Base-by-base conservation (phyloP, 139 green algal species). In the Asterochloris erici region DNA sequence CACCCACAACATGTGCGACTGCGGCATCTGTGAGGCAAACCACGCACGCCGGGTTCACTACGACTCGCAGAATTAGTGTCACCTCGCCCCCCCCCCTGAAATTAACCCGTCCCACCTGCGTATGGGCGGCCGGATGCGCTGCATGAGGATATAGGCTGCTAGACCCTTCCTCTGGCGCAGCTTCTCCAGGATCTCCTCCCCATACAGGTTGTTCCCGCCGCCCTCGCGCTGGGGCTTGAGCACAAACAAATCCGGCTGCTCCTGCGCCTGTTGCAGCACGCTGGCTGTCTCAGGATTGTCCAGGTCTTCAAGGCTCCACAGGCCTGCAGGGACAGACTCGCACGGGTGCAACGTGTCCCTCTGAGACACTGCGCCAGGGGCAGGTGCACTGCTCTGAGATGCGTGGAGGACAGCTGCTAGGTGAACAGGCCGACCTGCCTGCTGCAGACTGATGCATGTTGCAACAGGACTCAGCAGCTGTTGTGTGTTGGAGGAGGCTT, bases 131-230 rank as follows among this genome's bases (percentile, higher is more conserved):
- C 91, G 80, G 83, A 99, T 99, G 63, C 95, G 88, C 89, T 99
- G 93, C 97, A 99, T 99, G 23, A 99, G 88, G 78, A 99, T 97
- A 88, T 94, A 98, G 26, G 93, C 96, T 9, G 87, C 90, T 23
- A 98, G 86, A 9, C 89, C 90, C 29, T 87, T 27, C 21, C 70
- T 79, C 12, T 78, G 69, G 23, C 68, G 63, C 68, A 98, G 83
- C 64, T 93, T 90, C 10, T 90, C 74, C 17, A n/a, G 62, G 0
- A 63, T 21, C 15, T 38, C n/a, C 74, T 81, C 76, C 84, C 93
- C 96, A 81, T 99, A 99, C 38, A 98, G 81, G 87, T 99, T 99
- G 89, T 99, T 99, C 74, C 97, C 97, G 21, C 97, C 97, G 11
- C 97, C 97, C 88, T 99, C 97, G 0, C 97, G 83, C 86, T 98